phyloP scores from a whole-genome alignment of 495 filamentous ascomycete species.

The Penicillium pancosmium region DNA sequence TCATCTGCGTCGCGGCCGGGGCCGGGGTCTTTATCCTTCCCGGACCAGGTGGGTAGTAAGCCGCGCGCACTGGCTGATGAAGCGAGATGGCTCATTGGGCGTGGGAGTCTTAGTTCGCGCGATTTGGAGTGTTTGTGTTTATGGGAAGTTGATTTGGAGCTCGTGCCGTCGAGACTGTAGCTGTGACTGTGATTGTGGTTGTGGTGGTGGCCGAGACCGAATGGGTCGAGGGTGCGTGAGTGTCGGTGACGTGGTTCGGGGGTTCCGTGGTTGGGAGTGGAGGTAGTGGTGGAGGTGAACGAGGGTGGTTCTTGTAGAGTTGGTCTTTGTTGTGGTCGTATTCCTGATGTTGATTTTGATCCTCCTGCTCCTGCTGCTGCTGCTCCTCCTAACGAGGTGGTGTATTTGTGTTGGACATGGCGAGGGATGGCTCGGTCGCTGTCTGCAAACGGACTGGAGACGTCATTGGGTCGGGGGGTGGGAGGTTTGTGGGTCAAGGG shows the following conservation, averaged over 20 bases:
- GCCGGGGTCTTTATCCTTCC: no score
- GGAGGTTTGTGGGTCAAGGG: conserved; percentile 31
- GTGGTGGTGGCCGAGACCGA: background rate
- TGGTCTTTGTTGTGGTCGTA: background rate
- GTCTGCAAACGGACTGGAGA: conserved; percentile 24
- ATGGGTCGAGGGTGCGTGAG: background rate
- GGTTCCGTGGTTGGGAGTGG: background rate
- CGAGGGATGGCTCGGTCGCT: no score
- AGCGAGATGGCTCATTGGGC: conserved; percentile 42
- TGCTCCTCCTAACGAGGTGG: background rate
- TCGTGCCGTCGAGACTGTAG: conserved; percentile 24
- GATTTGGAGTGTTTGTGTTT: conserved; percentile 40
- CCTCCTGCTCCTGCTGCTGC: background rate
- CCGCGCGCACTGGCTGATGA: conserved; percentile 34
- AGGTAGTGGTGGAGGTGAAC: background rate
- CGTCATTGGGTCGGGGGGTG: conserved; percentile 19
- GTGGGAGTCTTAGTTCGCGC: conserved; percentile 39
- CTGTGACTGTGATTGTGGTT: background rate
- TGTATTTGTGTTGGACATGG: no score
- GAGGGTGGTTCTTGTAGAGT: background rate
- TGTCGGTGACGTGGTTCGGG: background rate
- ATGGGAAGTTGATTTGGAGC: conserved; percentile 11
- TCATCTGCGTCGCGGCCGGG: conserved; percentile 19
- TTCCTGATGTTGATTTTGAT: background rate
- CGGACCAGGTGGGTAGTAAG: conserved; percentile 6